A percentile compares a stretch with the other conserved stretches of the same genome.
phyloP scores from a whole-genome alignment of 2,329 filamentous ascomycete genomes.

The Diaporthe citri region DNA sequence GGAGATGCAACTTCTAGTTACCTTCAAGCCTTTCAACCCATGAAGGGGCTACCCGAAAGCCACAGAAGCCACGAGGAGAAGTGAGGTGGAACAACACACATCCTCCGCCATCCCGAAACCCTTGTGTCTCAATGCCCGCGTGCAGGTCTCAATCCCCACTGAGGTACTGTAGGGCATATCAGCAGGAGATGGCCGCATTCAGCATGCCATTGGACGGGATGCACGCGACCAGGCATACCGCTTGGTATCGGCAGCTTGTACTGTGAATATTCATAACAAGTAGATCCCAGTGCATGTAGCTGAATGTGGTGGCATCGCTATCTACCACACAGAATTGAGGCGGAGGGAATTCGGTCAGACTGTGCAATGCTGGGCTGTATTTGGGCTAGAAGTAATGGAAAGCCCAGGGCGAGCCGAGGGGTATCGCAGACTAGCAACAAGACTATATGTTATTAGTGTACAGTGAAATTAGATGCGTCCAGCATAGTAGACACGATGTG shows the following conservation, averaged over 20 bases:
- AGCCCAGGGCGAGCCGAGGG: conserved; percentile 23
- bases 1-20: background rate
- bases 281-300: no score
- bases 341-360: background rate
- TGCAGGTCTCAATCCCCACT: background rate
- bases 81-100: background rate
- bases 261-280: no score
- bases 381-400: conserved; percentile 8
- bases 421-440: conserved; percentile 27
- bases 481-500: conserved; percentile 27
- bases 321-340: background rate
- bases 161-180: no score
- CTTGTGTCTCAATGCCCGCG: background rate
- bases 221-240: background rate
- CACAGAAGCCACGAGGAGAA: background rate
- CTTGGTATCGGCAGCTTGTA: background rate
- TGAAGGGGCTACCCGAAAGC: background rate
- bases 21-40: background rate
- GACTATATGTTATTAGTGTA: conserved; percentile 29
- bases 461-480: conserved; percentile 25
- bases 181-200: background rate
- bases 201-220: background rate
- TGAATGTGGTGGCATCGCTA: no score
- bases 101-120: background rate
- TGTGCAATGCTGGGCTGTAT: conserved; percentile 25